Evolutionary conservation across 2,329 filamentous ascomycete genomes (phyloP).

Genomic region (Apiospora kogelbergensis): DNA sequence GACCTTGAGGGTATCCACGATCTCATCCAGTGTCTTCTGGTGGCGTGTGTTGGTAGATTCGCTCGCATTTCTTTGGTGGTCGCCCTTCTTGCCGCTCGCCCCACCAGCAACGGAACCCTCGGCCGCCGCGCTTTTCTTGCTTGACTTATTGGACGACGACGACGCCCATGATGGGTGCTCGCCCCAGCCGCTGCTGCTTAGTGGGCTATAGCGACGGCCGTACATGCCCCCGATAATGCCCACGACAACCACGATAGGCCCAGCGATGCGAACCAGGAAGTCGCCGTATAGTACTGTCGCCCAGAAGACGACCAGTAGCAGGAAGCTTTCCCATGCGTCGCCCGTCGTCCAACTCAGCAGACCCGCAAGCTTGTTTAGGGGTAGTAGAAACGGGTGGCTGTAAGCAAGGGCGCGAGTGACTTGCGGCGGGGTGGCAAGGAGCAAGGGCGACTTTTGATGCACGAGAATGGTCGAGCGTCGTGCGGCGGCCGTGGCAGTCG

Average conservation of each 20-base stretch:
- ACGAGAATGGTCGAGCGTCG: constrained; percentile 90
- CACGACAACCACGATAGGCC: constrained; percentile 78
- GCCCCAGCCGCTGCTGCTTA: constrained; percentile 79
- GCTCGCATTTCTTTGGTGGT: constrained; percentile 46
- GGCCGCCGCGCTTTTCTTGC: constrained; percentile 30
- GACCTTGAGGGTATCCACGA: constrained; percentile 87
- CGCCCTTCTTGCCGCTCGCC: constrained; percentile 20
- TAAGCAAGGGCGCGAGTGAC: constrained; percentile 93
- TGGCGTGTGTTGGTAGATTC: constrained; percentile 70
- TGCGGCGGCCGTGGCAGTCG: constrained; percentile 61
- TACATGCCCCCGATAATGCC: constrained; percentile 91
- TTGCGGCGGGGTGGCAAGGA: constrained; percentile 91
- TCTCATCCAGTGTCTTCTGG: constrained; percentile 95
- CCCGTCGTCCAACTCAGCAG: constrained; percentile 91
- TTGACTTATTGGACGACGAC: constrained; percentile 26
- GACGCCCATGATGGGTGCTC: constrained; percentile 35
- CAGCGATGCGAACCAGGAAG: constrained; percentile 74
- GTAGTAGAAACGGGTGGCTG: constrained; percentile 90
- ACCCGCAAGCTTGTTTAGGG: constrained; percentile 81
- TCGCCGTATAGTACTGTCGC: constrained; percentile 83
- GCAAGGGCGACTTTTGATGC: constrained; percentile 91
- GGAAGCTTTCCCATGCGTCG: constrained; percentile 96
- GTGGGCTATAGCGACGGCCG: constrained; percentile 80
- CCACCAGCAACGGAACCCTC: constrained; percentile 27
- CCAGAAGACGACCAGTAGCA: constrained; percentile 86